A percentile compares a stretch with the other conserved stretches of the same genome.
These are phyloP conservation scores for Hevea brasiliensis DNA, from an alignment of 345 rosid species.

Conservation along the genomic window DNA sequence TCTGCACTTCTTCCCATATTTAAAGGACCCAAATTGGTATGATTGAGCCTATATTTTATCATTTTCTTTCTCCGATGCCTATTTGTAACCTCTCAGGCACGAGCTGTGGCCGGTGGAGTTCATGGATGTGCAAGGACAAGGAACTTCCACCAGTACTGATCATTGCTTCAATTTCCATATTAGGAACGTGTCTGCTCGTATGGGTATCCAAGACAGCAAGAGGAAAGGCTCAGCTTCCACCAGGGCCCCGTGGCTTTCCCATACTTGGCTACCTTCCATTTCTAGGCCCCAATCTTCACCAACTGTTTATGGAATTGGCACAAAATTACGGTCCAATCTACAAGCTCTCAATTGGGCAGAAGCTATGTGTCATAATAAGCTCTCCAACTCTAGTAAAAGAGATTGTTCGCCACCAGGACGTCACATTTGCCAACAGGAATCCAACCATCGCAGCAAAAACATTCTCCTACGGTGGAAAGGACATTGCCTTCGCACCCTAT, in stretches of 20 bases:
- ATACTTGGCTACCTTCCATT: slow-evolving; percentile 48
- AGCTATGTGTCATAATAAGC: slow-evolving; percentile 30
- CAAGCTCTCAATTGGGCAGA: slow-evolving; percentile 37
- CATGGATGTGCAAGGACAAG: no score
- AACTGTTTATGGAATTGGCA: slow-evolving; percentile 28
- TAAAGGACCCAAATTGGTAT: no score
- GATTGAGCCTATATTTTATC: no score
- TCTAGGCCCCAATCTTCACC: slow-evolving; percentile 30
- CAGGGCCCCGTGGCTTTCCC: slow-evolving; percentile 44
- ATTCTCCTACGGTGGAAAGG: slow-evolving; percentile 26
- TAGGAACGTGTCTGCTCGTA: no score
- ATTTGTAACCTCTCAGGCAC: no score
- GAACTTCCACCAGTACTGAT: no score
- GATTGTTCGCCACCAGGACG: slow-evolving; percentile 40
- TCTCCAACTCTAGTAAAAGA: slow-evolving; percentile 29
- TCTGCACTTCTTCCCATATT: no score
- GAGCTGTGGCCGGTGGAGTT: no score
- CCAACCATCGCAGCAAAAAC: slow-evolving; percentile 23
- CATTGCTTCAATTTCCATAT: no score
- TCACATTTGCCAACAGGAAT: slow-evolving; percentile 32
- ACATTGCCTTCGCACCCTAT: slow-evolving; percentile 29
- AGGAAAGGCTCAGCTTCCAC: no score
- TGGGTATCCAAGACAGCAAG: no score
- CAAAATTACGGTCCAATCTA: slow-evolving; percentile 37
- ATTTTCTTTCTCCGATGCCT: no score